Percentiles rank a stretch among this genome's conserved stretches.
These are phyloP conservation scores for Pleurotus salmoneostramineus DNA, from an alignment of 768 basidiomycete genomes.

Conservation along the genomic window DNA sequence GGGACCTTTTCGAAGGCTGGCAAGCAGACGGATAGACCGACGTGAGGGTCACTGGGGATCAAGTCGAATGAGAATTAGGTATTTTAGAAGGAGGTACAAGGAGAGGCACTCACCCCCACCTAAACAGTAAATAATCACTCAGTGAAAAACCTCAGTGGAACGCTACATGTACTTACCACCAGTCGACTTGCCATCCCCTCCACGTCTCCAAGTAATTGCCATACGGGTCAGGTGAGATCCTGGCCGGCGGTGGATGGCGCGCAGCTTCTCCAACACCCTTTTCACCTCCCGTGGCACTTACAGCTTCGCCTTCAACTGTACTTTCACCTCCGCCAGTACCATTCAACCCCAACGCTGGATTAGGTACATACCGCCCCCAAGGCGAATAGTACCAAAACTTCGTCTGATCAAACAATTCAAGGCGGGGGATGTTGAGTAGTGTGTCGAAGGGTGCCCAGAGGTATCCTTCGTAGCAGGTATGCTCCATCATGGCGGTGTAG, in stretches of 20 bases:
- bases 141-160: background rate
- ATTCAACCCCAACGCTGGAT: constrained; percentile 15
- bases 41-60: constrained; percentile 34
- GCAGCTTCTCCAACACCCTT: background rate
- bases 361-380: constrained; percentile 37
- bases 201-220: constrained; percentile 33
- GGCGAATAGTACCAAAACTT: constrained; percentile 50
- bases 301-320: too few species aligned
- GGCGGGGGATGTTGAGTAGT: constrained; percentile 43
- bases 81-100: background rate
- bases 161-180: constrained; percentile 32
- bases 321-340: too few species aligned
- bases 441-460: constrained; percentile 52
- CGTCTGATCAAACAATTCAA: constrained; percentile 40
- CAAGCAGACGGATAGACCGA: constrained; percentile 41
- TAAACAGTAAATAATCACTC: constrained; percentile 13
- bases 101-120: constrained; percentile 35
- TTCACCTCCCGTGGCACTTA: too few species aligned
- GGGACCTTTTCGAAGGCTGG: constrained; percentile 33
- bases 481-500: constrained; percentile 38
- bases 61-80: background rate
- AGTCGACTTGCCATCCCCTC: constrained; percentile 34
- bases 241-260: constrained; percentile 33
- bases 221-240: constrained; percentile 36
- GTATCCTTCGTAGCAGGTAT: constrained; percentile 45